Base-by-base conservation (phyloP, 148 eudicot species). In the Diospyros lotus region DNA sequence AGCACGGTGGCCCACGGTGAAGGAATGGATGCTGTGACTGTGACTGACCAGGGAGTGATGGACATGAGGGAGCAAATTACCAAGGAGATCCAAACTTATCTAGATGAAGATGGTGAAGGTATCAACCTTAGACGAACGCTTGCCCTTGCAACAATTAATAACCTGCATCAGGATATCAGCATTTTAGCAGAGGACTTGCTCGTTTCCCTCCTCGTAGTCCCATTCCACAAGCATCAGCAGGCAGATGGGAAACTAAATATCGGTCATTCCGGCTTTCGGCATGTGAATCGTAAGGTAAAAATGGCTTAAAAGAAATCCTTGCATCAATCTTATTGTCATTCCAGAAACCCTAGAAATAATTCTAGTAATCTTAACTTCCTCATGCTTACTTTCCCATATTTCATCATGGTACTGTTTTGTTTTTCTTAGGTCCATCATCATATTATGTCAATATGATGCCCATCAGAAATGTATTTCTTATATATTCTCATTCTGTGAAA, bases 241-340 rank as follows among this genome's bases (percentile, higher is more conserved):
- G 60, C 64, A 12, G 90, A 85, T 50, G 86, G 90, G 7, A 85
- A 80, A 73, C 83, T 83, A n/a, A 73, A 73, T 54, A 59, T 68
- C 5, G 90, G 87, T 0, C 85, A 81, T 82, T 73, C 86, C 1
- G 98, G 96, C 8, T 88, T 89, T 53, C 81, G 98, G 58, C 91
- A 89, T 56, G 91, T 94, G 3, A 94, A 94, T 72, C 82, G 97
- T 10, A 94, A 94, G 97, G 98, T 92, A 92, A 78, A 45, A 73
- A 6, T 44, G 44, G 17, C 62, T 51, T 39, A 40, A 9, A 53
- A 53, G 41, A 55, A 4, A 17, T 52, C 58, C 14, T 14, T 28
- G 38, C 61, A 58, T 15, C 18, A 58, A n/a, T 58, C 38, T 17
- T 58, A 15, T 58, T 14, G 5, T 58, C 28, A 58, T 4, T 58